Conservation (phyloP, 169 alveolate species). For the Babesia sp. region DNA sequence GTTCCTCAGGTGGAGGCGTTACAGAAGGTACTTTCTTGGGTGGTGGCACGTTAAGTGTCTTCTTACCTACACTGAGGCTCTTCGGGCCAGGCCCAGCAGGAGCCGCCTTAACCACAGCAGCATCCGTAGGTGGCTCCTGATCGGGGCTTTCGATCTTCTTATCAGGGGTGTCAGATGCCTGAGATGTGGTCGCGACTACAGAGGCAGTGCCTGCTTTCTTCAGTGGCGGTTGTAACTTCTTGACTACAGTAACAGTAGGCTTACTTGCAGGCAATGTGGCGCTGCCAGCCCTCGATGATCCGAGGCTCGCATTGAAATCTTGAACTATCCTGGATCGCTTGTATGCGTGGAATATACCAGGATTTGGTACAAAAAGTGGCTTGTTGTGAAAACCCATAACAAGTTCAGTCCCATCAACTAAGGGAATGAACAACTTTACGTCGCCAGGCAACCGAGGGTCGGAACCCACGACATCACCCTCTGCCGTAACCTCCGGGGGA, state of each 20-base stretch:
- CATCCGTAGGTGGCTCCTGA: no score
- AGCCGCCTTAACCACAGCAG: background rate
- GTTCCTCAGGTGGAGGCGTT: background rate
- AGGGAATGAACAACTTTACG: constrained; percentile 36
- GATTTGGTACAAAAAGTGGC: constrained; percentile 77
- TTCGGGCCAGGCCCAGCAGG: background rate
- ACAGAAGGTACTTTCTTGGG: background rate
- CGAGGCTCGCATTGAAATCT: constrained; percentile 4
- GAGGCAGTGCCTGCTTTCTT: background rate
- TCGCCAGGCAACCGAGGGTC: constrained; percentile 39
- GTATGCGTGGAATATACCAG: constrained; percentile 70
- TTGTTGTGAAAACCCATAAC: constrained; percentile 71
- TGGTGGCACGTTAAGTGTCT: background rate
- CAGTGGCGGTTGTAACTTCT: background rate
- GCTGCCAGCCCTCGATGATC: background rate
- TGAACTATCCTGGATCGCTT: constrained; percentile 1
- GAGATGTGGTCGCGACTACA: background rate
- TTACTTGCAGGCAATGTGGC: background rate
- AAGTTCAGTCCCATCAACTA: constrained; percentile 44
- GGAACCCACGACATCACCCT: constrained; percentile 68
- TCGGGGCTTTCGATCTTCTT: no score
- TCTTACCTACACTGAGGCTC: background rate
- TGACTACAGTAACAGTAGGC: background rate
- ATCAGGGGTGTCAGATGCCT: background rate
- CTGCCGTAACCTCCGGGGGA: constrained; percentile 71